A percentile compares a stretch with the other conserved stretches of the same genome.
Conservation (phyloP, 805 yeast species). For the Zygosaccharomyces gambellarensis region DNA sequence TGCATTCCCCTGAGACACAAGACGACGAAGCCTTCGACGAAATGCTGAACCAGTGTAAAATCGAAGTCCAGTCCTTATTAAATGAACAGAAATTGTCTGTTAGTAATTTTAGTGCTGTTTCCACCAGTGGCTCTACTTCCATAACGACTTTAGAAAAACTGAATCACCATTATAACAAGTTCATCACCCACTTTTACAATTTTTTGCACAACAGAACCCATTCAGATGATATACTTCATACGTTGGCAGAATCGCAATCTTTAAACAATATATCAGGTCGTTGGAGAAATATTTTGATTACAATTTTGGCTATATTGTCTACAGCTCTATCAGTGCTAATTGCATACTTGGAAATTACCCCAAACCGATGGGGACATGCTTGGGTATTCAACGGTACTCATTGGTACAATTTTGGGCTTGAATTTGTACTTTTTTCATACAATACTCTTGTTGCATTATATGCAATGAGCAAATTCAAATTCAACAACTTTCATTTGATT, state of each 20-base stretch:
- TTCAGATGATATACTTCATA: conserved; percentile 27
- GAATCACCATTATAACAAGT: conserved; percentile 28
- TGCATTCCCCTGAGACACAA: conserved; percentile 16
- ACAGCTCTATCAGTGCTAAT: conserved; percentile 19
- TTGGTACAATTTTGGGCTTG: conserved; percentile 22
- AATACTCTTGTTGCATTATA: conserved; percentile 28
- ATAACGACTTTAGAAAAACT: conserved; percentile 21
- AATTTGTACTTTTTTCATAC: conserved; percentile 26
- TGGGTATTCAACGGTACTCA: conserved; percentile 21
- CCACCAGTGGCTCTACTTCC: conserved; percentile 1
- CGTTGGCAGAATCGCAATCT: conserved; percentile 25
- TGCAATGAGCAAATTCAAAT: conserved; percentile 33
- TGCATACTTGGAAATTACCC: conserved; percentile 25
- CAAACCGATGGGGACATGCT: conserved; percentile 24
- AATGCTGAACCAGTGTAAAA: conserved; percentile 24
- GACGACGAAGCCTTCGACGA: conserved; percentile 27
- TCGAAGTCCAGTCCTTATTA: conserved; percentile 25
- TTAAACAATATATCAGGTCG: conserved; percentile 8
- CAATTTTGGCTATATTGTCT: conserved; percentile 14
- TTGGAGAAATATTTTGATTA: conserved; percentile 2
- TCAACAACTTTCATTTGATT: conserved; percentile 31
- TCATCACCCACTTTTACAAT: conserved; percentile 30
- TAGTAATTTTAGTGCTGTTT: conserved; percentile 8
- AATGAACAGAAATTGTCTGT: conserved; percentile 16
- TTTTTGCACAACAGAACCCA: conserved; percentile 26